Evolutionary conservation across 345 rosid genomes (phyloP).

Genomic region (Sisymbrium irio): DNA sequence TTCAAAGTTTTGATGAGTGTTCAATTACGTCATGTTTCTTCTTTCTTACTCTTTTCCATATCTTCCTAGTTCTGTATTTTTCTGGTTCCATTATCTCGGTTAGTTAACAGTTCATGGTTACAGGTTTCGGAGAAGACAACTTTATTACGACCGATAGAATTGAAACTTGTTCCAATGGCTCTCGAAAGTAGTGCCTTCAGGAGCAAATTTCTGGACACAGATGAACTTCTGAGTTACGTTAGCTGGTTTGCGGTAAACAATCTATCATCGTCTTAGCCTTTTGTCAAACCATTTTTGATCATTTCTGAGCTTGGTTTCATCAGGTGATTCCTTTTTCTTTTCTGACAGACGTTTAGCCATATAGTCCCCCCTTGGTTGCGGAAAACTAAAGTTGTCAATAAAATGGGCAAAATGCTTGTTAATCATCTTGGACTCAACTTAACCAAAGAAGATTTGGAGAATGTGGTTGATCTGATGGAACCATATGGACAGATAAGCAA

Average conservation of each 20-base stretch:
- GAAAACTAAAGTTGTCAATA: slow-evolving; percentile 54
- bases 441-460: slow-evolving; percentile 78
- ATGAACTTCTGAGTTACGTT: slow-evolving; percentile 84
- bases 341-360: slow-evolving; percentile 63
- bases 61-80: slow-evolving; percentile 11
- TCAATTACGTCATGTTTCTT: slow-evolving; percentile 1
- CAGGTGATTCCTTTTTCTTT: slow-evolving; percentile 8
- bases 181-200: slow-evolving; percentile 94
- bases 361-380: slow-evolving; percentile 68
- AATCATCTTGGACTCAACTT: slow-evolving; percentile 83
- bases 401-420: slow-evolving; percentile 70
- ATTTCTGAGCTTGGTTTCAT: slow-evolving; percentile 6
- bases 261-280: slow-evolving; percentile 8
- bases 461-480: slow-evolving; percentile 94
- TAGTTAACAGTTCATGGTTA: slow-evolving; percentile 29
- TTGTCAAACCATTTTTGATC: slow-evolving; percentile 4
- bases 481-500: slow-evolving; percentile 95
- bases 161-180: slow-evolving; percentile 90
- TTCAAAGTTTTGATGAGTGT: slow-evolving; percentile 1
- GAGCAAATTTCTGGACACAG: slow-evolving; percentile 83
- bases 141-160: slow-evolving; percentile 75
- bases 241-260: slow-evolving; percentile 91
- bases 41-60: slow-evolving; percentile 3
- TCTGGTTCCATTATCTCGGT: slow-evolving; percentile 25
- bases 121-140: slow-evolving; percentile 95